Conservation (phyloP, 345 rosid species). For the Anastatica hierochuntica region DNA sequence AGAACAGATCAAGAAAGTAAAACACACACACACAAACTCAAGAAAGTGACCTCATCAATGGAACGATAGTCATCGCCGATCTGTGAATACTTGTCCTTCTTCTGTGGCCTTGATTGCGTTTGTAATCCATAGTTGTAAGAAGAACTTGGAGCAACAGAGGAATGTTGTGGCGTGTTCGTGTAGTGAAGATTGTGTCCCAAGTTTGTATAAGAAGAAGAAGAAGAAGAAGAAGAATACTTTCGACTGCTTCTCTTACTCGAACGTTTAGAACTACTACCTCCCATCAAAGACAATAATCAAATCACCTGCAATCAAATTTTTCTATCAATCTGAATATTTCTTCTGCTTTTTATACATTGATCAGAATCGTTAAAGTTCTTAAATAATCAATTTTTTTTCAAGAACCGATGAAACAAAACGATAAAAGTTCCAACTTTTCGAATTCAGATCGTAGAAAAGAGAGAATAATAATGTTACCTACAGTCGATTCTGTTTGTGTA, state of each 20-base stretch:
- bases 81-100: conserved; percentile 53
- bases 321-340: too few relatives aligned
- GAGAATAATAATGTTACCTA: too few relatives aligned
- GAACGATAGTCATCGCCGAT: conserved; percentile 73
- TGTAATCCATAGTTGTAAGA: conserved; percentile 19
- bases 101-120: too few relatives aligned
- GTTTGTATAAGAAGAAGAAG: too few relatives aligned
- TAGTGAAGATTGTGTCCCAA: too few relatives aligned
- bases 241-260: background rate
- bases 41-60: conserved; percentile 64
- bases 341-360: too few relatives aligned
- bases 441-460: too few relatives aligned
- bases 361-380: too few relatives aligned
- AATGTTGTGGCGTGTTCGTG: conserved; percentile 48
- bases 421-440: too few relatives aligned
- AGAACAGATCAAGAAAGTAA: conserved; percentile 8
- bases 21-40: background rate
- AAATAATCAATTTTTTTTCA: too few relatives aligned
- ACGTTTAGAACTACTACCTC: conserved; percentile 59
- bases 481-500: too few relatives aligned
- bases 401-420: too few relatives aligned
- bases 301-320: conserved; percentile 26
- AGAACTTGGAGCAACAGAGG: conserved; percentile 5
- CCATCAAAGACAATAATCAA: conserved; percentile 48
- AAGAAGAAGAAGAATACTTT: conserved; percentile 9